These are phyloP conservation scores for Datura wrightii DNA, from an alignment of 257 asterid species.

Conservation along the genomic window DNA sequence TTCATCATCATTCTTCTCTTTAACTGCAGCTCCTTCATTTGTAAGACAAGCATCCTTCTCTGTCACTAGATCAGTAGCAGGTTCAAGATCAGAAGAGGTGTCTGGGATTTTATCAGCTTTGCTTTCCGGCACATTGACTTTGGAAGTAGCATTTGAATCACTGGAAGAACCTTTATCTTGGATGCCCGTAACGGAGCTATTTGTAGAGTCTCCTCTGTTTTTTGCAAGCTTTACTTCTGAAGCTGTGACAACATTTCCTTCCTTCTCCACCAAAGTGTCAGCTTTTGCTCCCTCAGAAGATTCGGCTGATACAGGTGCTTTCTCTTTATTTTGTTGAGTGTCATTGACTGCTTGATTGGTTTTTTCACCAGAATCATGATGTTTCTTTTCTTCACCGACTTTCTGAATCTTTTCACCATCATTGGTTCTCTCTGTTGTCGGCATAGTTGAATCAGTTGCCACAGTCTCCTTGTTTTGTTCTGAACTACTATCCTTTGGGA, in stretches of 20 bases:
- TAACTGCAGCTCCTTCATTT: conserved; percentile 40
- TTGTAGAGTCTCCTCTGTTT: conserved; percentile 35
- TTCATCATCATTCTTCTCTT: conserved; percentile 32
- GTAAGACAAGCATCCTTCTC: conserved; percentile 46
- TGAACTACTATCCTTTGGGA: conserved; percentile 44
- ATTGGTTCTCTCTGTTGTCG: conserved; percentile 23
- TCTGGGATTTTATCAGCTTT: conserved; percentile 34
- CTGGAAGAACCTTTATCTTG: conserved; percentile 41
- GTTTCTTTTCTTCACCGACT: conserved; percentile 42
- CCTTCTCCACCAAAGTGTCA: conserved; percentile 45
- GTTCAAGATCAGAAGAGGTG: conserved; percentile 38
- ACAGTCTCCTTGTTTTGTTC: conserved; percentile 49
- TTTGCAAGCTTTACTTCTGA: conserved; percentile 41
- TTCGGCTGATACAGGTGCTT: conserved; percentile 6
- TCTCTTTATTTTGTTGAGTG: conserved; percentile 40
- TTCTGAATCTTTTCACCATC: conserved; percentile 42
- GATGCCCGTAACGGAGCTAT: conserved; percentile 37
- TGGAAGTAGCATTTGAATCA: conserved; percentile 36
- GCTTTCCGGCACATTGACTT: conserved; percentile 37
- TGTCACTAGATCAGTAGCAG: conserved; percentile 25
- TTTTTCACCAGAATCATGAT: conserved; percentile 39
- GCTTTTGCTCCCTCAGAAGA: conserved; percentile 36
- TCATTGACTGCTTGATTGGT: conserved; percentile 32
- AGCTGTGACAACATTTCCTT: conserved; percentile 33
- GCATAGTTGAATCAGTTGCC: conserved; percentile 32